Conservation (phyloP, 106 monocot genomes). For the Posidonia australis region DNA sequence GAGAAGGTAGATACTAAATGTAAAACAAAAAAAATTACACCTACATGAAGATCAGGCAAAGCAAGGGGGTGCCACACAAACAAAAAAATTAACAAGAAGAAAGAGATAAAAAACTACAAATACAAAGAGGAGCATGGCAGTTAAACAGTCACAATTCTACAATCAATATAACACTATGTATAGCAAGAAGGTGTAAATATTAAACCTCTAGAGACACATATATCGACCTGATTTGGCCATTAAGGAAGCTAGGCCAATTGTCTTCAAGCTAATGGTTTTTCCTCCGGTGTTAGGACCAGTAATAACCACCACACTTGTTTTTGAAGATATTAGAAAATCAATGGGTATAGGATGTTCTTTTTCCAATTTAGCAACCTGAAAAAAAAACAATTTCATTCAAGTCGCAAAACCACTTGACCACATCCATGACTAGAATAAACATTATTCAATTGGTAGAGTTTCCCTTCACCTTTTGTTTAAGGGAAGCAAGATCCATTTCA, state of each 20-base stretch:
- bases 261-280: constrained; percentile 85
- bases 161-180: too few species aligned
- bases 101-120: too few species aligned
- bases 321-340: constrained; percentile 56
- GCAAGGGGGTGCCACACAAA: too few species aligned
- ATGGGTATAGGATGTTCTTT: constrained; percentile 49
- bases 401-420: not conserved
- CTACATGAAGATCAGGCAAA: too few species aligned
- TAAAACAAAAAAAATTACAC: too few species aligned
- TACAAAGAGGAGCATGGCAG: too few species aligned
- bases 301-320: constrained; percentile 64
- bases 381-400: not conserved
- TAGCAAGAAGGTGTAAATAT: too few species aligned
- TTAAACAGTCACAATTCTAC: too few species aligned
- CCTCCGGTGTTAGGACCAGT: constrained; percentile 91
- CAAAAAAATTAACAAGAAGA: too few species aligned
- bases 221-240: constrained; percentile 79
- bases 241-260: constrained; percentile 72
- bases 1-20: too few species aligned
- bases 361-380: constrained; percentile 51
- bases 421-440: not conserved
- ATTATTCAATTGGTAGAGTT: not conserved
- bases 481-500: constrained; percentile 22
- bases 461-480: constrained; percentile 38
- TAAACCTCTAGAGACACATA: not conserved